A percentile compares a stretch with the other conserved stretches of the same genome.
Evolutionary conservation across 2,329 filamentous ascomycete species (phyloP).

Genomic region (Claviceps arundinis): DNA sequence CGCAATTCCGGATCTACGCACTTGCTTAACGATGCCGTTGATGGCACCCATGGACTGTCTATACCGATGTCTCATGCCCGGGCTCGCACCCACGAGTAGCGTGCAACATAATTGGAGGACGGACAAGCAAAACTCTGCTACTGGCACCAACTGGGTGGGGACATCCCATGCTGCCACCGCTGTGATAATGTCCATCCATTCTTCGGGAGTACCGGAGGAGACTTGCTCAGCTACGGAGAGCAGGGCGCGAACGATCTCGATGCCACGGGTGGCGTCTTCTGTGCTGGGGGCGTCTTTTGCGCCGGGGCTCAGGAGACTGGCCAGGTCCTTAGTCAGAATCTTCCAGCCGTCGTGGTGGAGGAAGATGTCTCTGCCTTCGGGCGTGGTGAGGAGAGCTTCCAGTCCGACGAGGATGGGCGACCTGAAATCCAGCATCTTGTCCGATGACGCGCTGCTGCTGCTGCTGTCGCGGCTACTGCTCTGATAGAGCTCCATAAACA

Average conservation of each 20-base stretch:
- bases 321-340: constrained; percentile 36
- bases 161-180: constrained; percentile 33
- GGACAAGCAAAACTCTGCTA: constrained; percentile 39
- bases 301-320: constrained; percentile 24
- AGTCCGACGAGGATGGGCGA: constrained; percentile 44
- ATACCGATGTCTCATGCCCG: constrained; percentile 36
- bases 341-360: constrained; percentile 40
- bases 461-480: constrained; percentile 2
- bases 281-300: constrained; percentile 4
- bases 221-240: constrained; percentile 37
- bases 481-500: constrained; percentile 50
- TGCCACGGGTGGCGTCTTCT: constrained; percentile 24
- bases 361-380: constrained; percentile 34
- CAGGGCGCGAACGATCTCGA: constrained; percentile 43
- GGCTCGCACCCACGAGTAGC: constrained; percentile 32
- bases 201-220: constrained; percentile 30
- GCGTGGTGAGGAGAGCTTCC: constrained; percentile 40
- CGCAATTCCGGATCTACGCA: constrained; percentile 21
- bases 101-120: constrained; percentile 42
- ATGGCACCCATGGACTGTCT: constrained; percentile 37
- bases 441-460: constrained; percentile 12
- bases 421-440: constrained; percentile 38
- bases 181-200: constrained; percentile 44
- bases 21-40: constrained; percentile 30
- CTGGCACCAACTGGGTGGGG: constrained; percentile 5